These are phyloP conservation scores for Paratinospora sagittata DNA, from an alignment of 164 flowering plant genomes.

Conservation along the genomic window DNA sequence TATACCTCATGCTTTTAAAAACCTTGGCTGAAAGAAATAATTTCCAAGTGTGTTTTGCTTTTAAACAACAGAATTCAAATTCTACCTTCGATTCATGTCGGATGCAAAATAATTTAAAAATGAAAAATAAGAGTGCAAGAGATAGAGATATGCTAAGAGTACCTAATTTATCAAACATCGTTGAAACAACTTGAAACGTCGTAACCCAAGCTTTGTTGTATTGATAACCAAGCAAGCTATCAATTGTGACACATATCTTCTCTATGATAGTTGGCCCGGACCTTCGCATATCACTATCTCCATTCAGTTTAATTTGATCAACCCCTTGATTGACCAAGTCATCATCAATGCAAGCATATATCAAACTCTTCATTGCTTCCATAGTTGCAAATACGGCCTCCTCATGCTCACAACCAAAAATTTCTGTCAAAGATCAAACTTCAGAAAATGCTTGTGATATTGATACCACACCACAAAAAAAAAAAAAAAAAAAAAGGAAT, in stretches of 20 bases:
- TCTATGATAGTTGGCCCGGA: slow-evolving; percentile 73
- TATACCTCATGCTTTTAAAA: too few relatives aligned
- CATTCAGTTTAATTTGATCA: slow-evolving; percentile 32
- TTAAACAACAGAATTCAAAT: neutral
- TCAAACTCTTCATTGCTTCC: slow-evolving; percentile 60
- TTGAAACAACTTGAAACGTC: slow-evolving; percentile 67
- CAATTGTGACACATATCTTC: slow-evolving; percentile 72
- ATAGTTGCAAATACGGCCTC: slow-evolving; percentile 72
- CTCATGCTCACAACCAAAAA: slow-evolving; percentile 70
- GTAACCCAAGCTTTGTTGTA: slow-evolving; percentile 72
- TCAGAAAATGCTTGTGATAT: neutral
- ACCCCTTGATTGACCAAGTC: slow-evolving; percentile 70
- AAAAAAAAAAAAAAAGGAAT: neutral
- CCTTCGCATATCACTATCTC: slow-evolving; percentile 28
- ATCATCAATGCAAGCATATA: slow-evolving; percentile 68
- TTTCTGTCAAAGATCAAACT: slow-evolving; percentile 39
- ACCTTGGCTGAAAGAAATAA: too few relatives aligned
- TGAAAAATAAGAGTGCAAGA: neutral
- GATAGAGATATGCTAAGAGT: slow-evolving; percentile 9
- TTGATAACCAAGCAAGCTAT: slow-evolving; percentile 73
- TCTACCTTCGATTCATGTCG: neutral
- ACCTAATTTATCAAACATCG: slow-evolving; percentile 92
- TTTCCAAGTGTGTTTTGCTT: neutral
- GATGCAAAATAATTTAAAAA: neutral
- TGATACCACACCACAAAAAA: neutral